Evolutionary conservation across 2,329 filamentous ascomycete species (phyloP), one percentile per base, ranked within the genome.

Genomic region (Daldinia sp.): DNA sequence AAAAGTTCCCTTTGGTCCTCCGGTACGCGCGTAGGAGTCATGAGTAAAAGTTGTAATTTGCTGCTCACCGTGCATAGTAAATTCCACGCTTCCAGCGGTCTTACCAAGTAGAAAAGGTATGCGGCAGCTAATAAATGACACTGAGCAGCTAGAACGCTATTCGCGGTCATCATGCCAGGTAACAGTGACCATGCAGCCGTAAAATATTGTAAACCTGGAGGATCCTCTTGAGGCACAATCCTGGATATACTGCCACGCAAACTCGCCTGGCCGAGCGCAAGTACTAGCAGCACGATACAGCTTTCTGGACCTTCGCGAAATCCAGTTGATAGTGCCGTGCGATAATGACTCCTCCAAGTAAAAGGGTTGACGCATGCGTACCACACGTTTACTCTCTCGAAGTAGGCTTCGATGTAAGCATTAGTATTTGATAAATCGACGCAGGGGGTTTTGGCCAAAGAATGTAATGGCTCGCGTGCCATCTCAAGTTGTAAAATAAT

Each of bases 291-390:
- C 13, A 94, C 92, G 70, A 95, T 91, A 74, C 93, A 96, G 76
- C 92, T 94, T 75, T 95, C 92, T 0, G 92, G 89, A 0, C 93
- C 92, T 73, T 93, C 90, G 41, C 90, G 87, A 73, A 95, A 94
- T 0, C 91, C 90, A 72, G 91, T 91, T 2, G 91, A 91, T 6
- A 94, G 84, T 0, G 93, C 93, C 4, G 87, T 91, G 30, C 90
- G 88, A 77, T 94, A 94, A 77, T 93, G 90, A 67, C 86, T 89
- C 46, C 87, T 85, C 92, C 93, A 96, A 1, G 89, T 92, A 78
- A 92, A 92, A 0, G 92, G 92, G 76, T 94, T 94, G 37, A 96
- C 92, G 73, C 92, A 93, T 9, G 93, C 92, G 75, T 95, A 95
- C 91, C 93, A 95, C 2, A 94, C 86, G 72, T 95, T 95, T 67